These are phyloP conservation scores for Hyphopichia burtonii DNA, from an alignment of 1,139 yeast genomes.

Conservation along the genomic window DNA sequence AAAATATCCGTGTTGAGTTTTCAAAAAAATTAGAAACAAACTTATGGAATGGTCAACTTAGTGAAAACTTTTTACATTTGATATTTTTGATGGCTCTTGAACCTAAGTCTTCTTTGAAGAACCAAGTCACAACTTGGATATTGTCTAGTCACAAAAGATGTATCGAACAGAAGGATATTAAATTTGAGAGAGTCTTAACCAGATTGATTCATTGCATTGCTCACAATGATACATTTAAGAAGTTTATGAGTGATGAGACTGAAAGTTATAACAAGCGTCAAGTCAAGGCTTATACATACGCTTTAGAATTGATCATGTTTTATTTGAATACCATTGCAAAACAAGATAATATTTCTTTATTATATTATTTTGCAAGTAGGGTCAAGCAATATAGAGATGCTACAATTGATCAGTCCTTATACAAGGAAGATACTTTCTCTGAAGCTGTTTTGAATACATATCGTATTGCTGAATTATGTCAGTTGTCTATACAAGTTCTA, in stretches of 20 bases:
- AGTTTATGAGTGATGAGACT: conserved; percentile 12
- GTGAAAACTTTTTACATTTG: conserved; percentile 66
- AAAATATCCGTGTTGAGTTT: conserved; percentile 56
- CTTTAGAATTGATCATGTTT: conserved; percentile 57
- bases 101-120: conserved; percentile 51
- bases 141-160: conserved; percentile 54
- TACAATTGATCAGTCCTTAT: conserved; percentile 35
- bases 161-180: conserved; percentile 40
- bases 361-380: conserved; percentile 76
- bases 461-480: conserved; percentile 71
- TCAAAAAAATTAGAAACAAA: conserved; percentile 51
- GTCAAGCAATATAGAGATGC: conserved; percentile 77
- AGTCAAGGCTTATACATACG: conserved; percentile 49
- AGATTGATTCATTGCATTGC: conserved; percentile 70
- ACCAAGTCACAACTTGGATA: conserved; percentile 69
- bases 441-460: conserved; percentile 47
- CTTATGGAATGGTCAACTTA: conserved; percentile 51
- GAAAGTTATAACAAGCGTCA: conserved; percentile 12
- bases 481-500: conserved; percentile 57
- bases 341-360: conserved; percentile 65
- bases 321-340: conserved; percentile 62
- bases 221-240: conserved; percentile 65
- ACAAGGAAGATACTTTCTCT: conserved; percentile 24
- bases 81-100: conserved; percentile 78
- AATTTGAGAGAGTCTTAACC: conserved; percentile 63